Evolutionary conservation across 2,329 filamentous ascomycete genomes (phyloP), one percentile per base, ranked within the genome.

Genomic region (Elsinoe batatas): DNA sequence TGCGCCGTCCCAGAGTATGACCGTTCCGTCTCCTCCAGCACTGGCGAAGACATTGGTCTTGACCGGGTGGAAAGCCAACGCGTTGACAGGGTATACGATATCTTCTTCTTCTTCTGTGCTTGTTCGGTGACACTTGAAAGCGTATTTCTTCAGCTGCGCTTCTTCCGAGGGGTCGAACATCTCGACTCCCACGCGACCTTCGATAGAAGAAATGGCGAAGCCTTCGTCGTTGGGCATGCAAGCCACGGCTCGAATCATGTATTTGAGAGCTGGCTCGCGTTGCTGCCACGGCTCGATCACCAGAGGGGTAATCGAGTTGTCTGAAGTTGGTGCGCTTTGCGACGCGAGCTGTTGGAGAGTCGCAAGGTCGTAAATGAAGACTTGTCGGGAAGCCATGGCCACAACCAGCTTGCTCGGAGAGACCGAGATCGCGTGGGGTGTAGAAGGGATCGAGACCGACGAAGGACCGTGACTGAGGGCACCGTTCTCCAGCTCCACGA

Each of bases 201-300:
- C 93, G 64, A 98, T 98, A 64, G 85, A 91, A 57, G 83, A 88
- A 1, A 87, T 91, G 8, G 91, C 91, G 68, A 97, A 98, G 4
- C 93, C 93, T 10, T 86, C 87, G 62, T 96, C 93, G 64, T 93
- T 91, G 12, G 93, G 91, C 93, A 98, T 97, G 70, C 91, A 95
- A 13, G 90, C 84, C 0, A 97, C 87, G 15, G 88, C 88, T 58
- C 93, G 82, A 1, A 91, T 97, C 77, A 96, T 89, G 73, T 95
- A 98, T 69, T 96, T 95, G 66, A 98, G 79, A 22, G 87, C 94
- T 53, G 88, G 95, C 70, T 98, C 93, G 58, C 93, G 83, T 64
- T 88, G 82, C 71, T 98, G 93, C 89, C 89, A 96, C 0, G 91
- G 91, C 67, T 87, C 80, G 54, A 90, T 72, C 17, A 77, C 72